Evolutionary conservation across 371 early-diverging fungal genomes (phyloP).

Genomic region (Massospora cicadina): DNA sequence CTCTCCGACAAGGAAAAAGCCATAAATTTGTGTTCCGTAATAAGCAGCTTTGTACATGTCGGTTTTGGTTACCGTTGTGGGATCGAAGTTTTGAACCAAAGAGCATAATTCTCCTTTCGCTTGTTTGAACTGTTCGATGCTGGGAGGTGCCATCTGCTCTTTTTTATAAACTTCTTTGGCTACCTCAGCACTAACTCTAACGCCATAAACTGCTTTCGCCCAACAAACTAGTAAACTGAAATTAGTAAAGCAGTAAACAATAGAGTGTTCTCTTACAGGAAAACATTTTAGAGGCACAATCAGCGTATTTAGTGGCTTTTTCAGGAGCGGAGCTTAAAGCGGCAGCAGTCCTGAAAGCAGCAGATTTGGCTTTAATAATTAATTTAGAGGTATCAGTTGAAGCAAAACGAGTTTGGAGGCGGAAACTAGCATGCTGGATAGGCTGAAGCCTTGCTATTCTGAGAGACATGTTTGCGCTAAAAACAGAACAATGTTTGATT

Average conservation of each 20-base stretch:
- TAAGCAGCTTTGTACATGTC: slow-evolving; percentile 22
- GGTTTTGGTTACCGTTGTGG: neutral
- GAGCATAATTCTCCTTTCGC: slow-evolving; percentile 11
- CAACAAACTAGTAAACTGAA: slow-evolving; percentile 13
- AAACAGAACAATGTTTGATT: no score
- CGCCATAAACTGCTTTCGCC: slow-evolving; percentile 25
- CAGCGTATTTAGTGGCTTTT: neutral
- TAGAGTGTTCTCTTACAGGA: neutral
- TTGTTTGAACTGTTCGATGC: slow-evolving; percentile 8
- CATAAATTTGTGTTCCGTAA: slow-evolving; percentile 40
- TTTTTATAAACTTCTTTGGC: slow-evolving; percentile 15
- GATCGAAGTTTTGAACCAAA: slow-evolving; percentile 12
- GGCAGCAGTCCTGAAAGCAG: neutral
- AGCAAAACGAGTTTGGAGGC: neutral
- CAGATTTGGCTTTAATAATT: neutral
- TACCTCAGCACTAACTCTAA: slow-evolving; percentile 37
- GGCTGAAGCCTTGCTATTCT: neutral
- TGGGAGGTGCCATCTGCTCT: slow-evolving; percentile 13
- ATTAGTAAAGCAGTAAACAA: neutral
- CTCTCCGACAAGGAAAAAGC: slow-evolving; percentile 54
- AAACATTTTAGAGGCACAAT: neutral
- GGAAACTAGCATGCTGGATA: neutral
- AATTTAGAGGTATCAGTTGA: neutral
- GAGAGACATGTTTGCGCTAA: neutral
- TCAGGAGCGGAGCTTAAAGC: neutral